These are phyloP conservation scores for Kazachstania sp. DNA, from an alignment of 1,139 yeast species.

Conservation along the genomic window DNA sequence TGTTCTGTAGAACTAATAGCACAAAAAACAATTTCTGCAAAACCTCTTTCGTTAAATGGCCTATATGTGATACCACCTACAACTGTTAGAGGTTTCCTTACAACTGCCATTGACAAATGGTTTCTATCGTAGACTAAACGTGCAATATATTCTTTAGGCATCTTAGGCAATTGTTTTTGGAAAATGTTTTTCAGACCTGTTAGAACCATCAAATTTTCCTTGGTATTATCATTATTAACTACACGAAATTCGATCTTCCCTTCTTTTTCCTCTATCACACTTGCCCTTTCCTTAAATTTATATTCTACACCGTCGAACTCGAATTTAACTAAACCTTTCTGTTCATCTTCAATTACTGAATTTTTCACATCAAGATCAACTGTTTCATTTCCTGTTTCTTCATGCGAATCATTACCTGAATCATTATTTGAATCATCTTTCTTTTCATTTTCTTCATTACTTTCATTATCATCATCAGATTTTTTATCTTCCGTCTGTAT, in stretches of 20 bases:
- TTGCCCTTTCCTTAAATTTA: conserved; percentile 84
- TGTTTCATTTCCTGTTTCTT: conserved; percentile 1
- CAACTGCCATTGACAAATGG: conserved; percentile 93
- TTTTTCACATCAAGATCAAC: conserved; percentile 4
- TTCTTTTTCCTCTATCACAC: conserved; percentile 85
- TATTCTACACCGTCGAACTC: conserved; percentile 73
- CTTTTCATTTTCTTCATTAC: not conserved
- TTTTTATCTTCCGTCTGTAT: conserved; percentile 9
- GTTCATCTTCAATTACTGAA: conserved; percentile 14
- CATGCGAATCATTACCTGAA: too few relatives aligned
- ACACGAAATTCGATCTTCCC: conserved; percentile 91
- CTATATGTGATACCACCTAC: conserved; percentile 97
- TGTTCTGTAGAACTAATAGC: conserved; percentile 97
- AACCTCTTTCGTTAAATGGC: conserved; percentile 81
- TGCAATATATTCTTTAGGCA: conserved; percentile 97
- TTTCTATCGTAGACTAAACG: conserved; percentile 89
- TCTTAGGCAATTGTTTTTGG: conserved; percentile 94
- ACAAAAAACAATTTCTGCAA: conserved; percentile 97
- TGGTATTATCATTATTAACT: conserved; percentile 85
- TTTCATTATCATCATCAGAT: conserved; percentile 8
- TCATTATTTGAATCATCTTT: conserved; percentile 5
- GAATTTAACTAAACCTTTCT: conserved; percentile 36
- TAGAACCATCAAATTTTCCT: conserved; percentile 80
- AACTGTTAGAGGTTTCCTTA: conserved; percentile 83
- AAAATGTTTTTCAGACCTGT: conserved; percentile 94